Conservation (phyloP, 768 basidiomycete genomes). For the Pholiota microspora region DNA sequence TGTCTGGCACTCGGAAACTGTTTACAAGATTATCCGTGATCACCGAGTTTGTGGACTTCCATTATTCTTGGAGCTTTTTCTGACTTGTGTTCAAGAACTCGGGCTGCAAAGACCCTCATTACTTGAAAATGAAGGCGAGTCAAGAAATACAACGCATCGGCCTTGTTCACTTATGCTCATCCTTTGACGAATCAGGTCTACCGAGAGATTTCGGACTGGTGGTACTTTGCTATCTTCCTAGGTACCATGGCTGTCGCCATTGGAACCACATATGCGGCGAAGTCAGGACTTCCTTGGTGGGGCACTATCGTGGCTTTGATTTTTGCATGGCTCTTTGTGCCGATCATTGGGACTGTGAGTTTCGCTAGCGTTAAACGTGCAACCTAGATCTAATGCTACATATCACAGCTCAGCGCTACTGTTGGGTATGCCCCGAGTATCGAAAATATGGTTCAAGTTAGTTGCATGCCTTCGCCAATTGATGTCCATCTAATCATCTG, state of each 20-base stretch:
- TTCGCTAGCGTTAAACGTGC: conserved; percentile 36
- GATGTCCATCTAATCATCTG: not conserved
- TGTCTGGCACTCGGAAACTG: conserved; percentile 52
- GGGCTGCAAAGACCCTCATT: conserved; percentile 49
- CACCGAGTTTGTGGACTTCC: conserved; percentile 29
- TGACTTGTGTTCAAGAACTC: not conserved
- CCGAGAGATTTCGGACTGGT: conserved; percentile 45
- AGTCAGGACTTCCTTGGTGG: conserved; percentile 60
- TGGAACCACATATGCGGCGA: conserved; percentile 49
- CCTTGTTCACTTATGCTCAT: not conserved
- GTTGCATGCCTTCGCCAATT: not conserved
- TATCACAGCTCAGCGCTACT: conserved; percentile 1
- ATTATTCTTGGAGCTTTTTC: no score
- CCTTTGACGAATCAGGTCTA: conserved; percentile 10
- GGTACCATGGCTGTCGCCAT: conserved; percentile 50
- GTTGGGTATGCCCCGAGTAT: conserved; percentile 5
- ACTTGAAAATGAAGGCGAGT: conserved; percentile 47
- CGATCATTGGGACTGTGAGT: conserved; percentile 54
- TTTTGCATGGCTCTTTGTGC: conserved; percentile 45
- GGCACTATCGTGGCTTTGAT: conserved; percentile 52
- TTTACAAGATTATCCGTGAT: conserved; percentile 37
- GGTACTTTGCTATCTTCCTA: conserved; percentile 44
- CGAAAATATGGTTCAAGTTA: conserved; percentile 10
- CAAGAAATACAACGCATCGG: no score
- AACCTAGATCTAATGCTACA: not conserved